Base-by-base conservation (phyloP, 495 filamentous ascomycete genomes). In the Aspergillus cavernicola region DNA sequence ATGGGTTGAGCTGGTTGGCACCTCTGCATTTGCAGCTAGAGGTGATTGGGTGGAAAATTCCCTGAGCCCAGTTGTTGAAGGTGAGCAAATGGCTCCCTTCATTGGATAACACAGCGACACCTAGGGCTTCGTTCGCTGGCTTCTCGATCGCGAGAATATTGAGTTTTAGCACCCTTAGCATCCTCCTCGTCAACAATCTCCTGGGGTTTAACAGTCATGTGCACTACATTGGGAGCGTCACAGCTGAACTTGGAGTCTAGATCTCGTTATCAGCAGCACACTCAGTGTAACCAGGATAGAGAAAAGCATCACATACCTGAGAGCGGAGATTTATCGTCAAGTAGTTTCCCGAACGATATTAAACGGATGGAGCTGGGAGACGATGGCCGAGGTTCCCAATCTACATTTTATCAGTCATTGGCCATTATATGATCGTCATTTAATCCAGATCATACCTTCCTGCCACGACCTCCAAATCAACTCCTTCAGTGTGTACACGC, bases 171-270 rank as follows among this genome's bases (percentile, higher is more conserved):
- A 20, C 80, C 84, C 66, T 91, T 91, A 31, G 82, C 82, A 54
- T 95, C 91, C 65, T 92, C 90, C 63, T 96, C 91, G 54, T 96
- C 90, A 51, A 92, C 80, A 53, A 93, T 75, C 56, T 96, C 91
- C 67, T 90, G 86, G 2, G 91, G 91, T 60, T 88, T 87, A 50
- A 96, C 80, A 18, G 89, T 93, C 91, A 96, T 95, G 71, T 96
- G 91, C 12, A 96, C 84, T 45, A 95, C 89, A 60, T 95, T 95
- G 6, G 77, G 75, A 20, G 87, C 75, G 42, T 85, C 87, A 22
- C 75, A 68, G 53, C 78, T 86, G 62, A 96, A 92, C 41, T 81
- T 83, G 60, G 87, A 92, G 44, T 95, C 91, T 96, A 36, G 60
- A 15, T 48, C 13, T 3, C 16, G 28, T 15, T 44, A 53, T 56